Conservation (phyloP, 768 basidiomycete species). For the Rubroboletus pulcherrimus region DNA sequence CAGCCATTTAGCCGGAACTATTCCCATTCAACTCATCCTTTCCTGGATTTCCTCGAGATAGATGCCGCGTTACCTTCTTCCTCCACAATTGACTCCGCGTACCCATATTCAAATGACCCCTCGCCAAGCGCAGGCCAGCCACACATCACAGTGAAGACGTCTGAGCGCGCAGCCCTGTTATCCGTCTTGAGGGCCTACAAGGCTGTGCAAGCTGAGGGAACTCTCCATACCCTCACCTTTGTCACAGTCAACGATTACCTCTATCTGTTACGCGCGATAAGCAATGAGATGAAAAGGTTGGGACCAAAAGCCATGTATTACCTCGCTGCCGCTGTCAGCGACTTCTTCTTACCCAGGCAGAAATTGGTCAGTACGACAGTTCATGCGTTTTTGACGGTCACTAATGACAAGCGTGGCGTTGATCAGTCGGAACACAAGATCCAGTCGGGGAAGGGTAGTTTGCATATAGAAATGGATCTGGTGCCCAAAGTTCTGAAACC, state of each 20-base stretch:
- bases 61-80: slow-evolving; percentile 25
- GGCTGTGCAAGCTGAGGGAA: slow-evolving; percentile 65
- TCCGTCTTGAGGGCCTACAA: slow-evolving; percentile 79
- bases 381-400: neutral
- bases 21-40: slow-evolving; percentile 96
- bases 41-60: slow-evolving; percentile 91
- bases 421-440: slow-evolving; percentile 95
- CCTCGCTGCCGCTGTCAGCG: slow-evolving; percentile 95
- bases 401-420: neutral
- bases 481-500: slow-evolving; percentile 95
- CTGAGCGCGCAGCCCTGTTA: slow-evolving; percentile 63
- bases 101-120: slow-evolving; percentile 31
- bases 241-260: slow-evolving; percentile 96
- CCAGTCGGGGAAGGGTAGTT: slow-evolving; percentile 90
- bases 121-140: slow-evolving; percentile 28
- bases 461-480: slow-evolving; percentile 97
- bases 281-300: slow-evolving; percentile 68
- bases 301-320: slow-evolving; percentile 85
- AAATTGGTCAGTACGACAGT: slow-evolving; percentile 65
- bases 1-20: slow-evolving; percentile 98
- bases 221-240: slow-evolving; percentile 82
- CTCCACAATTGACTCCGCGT: slow-evolving; percentile 15
- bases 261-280: slow-evolving; percentile 81
- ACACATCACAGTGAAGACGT: slow-evolving; percentile 61
- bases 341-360: slow-evolving; percentile 93